Percentiles rank a stretch among this genome's conserved stretches.
These are phyloP conservation scores for Leishmania martiniquensis DNA, from an alignment of 208 protist genomes.

Conservation along the genomic window DNA sequence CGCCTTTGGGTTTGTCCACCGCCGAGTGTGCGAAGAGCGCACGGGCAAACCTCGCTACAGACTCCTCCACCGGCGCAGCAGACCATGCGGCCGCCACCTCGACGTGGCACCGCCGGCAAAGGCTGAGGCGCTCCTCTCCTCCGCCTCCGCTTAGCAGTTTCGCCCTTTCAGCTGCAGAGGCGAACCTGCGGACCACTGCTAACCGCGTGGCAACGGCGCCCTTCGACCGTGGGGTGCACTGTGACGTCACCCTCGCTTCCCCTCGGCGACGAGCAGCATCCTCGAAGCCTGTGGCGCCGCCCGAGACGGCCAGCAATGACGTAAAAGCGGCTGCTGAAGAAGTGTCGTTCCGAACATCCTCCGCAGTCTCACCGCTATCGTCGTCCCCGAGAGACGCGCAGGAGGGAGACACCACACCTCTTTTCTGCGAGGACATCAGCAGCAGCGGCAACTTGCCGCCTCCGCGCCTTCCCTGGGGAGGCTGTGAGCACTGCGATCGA, in stretches of 20 bases:
- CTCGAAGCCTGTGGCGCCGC: background rate
- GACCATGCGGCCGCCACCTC: background rate
- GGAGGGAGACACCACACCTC: background rate
- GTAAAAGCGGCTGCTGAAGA: background rate
- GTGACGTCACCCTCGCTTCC: conserved; percentile 7
- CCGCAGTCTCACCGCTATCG: background rate
- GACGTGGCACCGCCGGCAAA: background rate
- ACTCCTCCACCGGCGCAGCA: background rate
- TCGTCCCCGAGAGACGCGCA: background rate
- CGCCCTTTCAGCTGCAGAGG: background rate
- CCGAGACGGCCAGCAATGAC: background rate
- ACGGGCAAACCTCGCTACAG: background rate
- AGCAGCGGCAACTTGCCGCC: background rate
- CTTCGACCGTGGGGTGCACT: background rate
- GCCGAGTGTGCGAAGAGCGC: background rate
- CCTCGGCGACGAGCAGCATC: background rate
- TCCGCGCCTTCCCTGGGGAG: background rate
- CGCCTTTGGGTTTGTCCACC: background rate
- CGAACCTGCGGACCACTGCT: background rate
- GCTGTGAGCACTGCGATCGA: background rate
- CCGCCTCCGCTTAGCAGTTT: conserved; percentile 3
- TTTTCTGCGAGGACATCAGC: background rate
- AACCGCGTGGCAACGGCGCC: background rate
- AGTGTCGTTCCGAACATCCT: background rate
- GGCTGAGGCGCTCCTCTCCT: background rate